Evolutionary conservation across 2,329 filamentous ascomycete genomes (phyloP), one percentile per base, ranked within the genome.

Genomic region (Aotearoamyces nothofagi): DNA sequence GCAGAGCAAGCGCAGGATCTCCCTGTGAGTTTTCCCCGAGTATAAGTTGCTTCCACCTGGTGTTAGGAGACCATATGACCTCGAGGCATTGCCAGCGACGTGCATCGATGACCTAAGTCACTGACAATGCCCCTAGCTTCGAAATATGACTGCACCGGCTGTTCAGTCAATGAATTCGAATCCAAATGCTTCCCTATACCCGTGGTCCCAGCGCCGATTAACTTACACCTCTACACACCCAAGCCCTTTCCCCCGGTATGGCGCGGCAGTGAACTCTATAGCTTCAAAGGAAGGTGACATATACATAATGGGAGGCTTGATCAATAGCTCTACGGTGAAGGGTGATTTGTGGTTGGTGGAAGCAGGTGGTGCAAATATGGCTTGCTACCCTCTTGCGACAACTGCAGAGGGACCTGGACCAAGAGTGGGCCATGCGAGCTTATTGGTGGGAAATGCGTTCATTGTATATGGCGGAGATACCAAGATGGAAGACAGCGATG

Each of bases 381-480:
- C 82, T 13, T 96, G 90, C 54, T 92, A 92, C 50, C 87, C 86
- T 14, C 72, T 98, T 32, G 72, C 79, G 8, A 94, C 90, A 1
- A 90, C 84, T 1, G 80, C 84, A 12, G 90, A 98, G 54, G 90
- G 90, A 0, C 92, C 90, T 2, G 86, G 90, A 4, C 90, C 92
- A 2, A 72, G 90, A 58, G 90, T 98, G 29, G 90, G 90, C 3
- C 90, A 98, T 57, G 69, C 87, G 12, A 92, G 86, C 60, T 61
- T 98, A 45, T 65, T 98, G 10, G 90, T 98, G 30, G 92, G 92
- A 33, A 98, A 98, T 54, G 90, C 90, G 1, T 98, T 96, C 52
- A 98, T 98, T 42, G 90, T 98, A 9, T 98, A 96, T 49, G 92
- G 90, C 27, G 90, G 90, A 49, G 92, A 98, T 53, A 98, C 90